Percentiles rank a stretch among this genome's conserved stretches.
These are phyloP conservation scores for Prunus fruticosa DNA, from an alignment of 306 rosid species.

Conservation along the genomic window DNA sequence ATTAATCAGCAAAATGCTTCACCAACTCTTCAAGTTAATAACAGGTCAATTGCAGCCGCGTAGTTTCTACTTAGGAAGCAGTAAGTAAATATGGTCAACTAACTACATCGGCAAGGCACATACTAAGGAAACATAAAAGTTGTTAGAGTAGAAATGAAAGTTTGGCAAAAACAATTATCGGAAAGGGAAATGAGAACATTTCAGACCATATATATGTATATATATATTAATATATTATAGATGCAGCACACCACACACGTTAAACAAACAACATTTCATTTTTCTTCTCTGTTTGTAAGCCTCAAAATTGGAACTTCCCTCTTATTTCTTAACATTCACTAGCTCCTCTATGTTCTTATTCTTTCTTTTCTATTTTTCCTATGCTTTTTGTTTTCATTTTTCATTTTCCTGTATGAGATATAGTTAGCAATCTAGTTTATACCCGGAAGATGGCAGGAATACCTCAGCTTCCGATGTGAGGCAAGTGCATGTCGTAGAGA, in stretches of 20 bases:
- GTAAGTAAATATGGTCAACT: no score
- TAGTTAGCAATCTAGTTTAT: constrained; percentile 37
- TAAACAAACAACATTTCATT: constrained; percentile 1
- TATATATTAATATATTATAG: background rate
- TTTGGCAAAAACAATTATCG: background rate
- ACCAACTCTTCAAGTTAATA: no score
- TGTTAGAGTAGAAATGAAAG: background rate
- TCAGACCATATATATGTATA: background rate
- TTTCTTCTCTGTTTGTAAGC: constrained; percentile 27
- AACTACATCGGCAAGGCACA: no score
- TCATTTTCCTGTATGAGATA: constrained; percentile 16
- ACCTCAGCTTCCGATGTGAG: constrained; percentile 77
- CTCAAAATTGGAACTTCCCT: constrained; percentile 57
- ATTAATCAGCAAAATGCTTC: no score
- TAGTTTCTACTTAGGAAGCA: no score
- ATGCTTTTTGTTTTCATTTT: background rate
- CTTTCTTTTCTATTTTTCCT: constrained; percentile 5
- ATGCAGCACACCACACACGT: constrained; percentile 3
- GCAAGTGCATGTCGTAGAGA: constrained; percentile 83
- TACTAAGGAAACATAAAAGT: no score
- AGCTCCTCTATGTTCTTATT: constrained; percentile 5
- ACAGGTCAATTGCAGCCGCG: no score
- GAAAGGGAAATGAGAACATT: background rate
- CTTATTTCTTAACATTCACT: constrained; percentile 29
- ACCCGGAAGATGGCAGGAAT: constrained; percentile 76